phyloP scores from a whole-genome alignment of 1,284 basidiomycete species.

The Malassezia dermatis region DNA sequence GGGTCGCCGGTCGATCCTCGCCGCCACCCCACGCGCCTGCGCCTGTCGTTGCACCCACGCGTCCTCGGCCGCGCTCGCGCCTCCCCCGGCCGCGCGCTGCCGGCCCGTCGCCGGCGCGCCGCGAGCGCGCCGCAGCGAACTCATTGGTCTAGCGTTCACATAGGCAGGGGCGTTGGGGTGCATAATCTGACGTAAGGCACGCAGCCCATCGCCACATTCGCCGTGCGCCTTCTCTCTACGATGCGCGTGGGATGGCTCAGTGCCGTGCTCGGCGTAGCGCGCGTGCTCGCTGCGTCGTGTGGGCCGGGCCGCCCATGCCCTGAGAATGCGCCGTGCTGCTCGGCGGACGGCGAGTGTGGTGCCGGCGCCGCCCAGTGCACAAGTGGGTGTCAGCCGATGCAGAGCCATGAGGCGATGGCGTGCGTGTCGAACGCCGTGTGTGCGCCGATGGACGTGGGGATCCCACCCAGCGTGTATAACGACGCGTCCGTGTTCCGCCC shows the following conservation, averaged over 20 bases:
- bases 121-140: neutral
- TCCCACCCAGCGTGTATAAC: slow-evolving; percentile 28
- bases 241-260: neutral
- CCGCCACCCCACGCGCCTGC: neutral
- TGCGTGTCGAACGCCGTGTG: slow-evolving; percentile 40
- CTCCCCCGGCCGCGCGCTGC: neutral
- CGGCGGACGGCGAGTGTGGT: slow-evolving; percentile 29
- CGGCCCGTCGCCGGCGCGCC: neutral
- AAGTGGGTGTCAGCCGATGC: slow-evolving; percentile 35
- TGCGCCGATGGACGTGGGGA: slow-evolving; percentile 19
- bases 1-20: neutral
- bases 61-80: neutral
- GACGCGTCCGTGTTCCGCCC: slow-evolving; percentile 29
- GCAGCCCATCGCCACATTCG: too few species aligned
- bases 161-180: neutral
- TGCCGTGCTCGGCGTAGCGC: neutral
- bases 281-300: neutral
- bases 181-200: neutral
- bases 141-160: neutral
- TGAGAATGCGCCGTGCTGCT: slow-evolving; percentile 29
- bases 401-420: slow-evolving; percentile 24
- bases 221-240: neutral
- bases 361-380: slow-evolving; percentile 34
- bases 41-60: neutral
- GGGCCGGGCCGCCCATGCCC: slow-evolving; percentile 19